Evolutionary conservation across 306 rosid species (phyloP).

Genomic region (Mimosa bimucronata): DNA sequence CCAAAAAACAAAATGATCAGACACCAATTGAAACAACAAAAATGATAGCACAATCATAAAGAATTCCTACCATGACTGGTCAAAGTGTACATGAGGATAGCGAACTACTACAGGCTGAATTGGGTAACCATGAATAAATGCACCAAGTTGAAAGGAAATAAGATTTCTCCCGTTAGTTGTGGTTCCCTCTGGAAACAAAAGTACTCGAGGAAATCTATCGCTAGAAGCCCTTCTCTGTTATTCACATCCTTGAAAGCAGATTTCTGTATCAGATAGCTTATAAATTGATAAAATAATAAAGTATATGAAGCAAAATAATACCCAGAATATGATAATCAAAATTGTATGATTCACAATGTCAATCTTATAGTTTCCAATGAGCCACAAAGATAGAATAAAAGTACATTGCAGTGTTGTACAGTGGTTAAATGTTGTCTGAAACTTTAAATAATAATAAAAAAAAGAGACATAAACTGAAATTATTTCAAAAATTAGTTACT

Average conservation of each 20-base stretch:
- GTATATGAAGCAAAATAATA: conserved; percentile 30
- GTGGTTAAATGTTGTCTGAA: neutral
- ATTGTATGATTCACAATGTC: neutral
- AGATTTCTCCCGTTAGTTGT: conserved; percentile 89
- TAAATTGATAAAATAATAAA: conserved; percentile 53
- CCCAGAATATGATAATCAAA: neutral
- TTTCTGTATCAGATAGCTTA: conserved; percentile 95
- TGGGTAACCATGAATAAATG: conserved; percentile 83
- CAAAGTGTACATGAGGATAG: conserved; percentile 97
- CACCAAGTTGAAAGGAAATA: conserved; percentile 96
- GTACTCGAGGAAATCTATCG: conserved; percentile 83
- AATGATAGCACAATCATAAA: conserved; percentile 29
- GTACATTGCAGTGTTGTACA: neutral
- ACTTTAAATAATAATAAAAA: neutral
- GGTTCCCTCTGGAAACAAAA: conserved; percentile 98
- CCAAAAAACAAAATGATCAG: conserved; percentile 30
- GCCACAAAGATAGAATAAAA: neutral
- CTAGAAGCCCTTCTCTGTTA: conserved; percentile 94
- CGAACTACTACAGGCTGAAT: conserved; percentile 90
- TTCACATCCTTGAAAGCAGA: conserved; percentile 95
- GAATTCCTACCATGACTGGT: conserved; percentile 87
- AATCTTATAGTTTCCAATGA: neutral
- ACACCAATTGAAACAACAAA: conserved; percentile 32
- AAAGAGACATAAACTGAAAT: neutral
- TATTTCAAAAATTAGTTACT: neutral